A percentile compares a stretch with the other conserved stretches of the same genome.
Evolutionary conservation across 2,329 filamentous ascomycete genomes (phyloP).

Genomic region (Graphiopsis chlorocephala): DNA sequence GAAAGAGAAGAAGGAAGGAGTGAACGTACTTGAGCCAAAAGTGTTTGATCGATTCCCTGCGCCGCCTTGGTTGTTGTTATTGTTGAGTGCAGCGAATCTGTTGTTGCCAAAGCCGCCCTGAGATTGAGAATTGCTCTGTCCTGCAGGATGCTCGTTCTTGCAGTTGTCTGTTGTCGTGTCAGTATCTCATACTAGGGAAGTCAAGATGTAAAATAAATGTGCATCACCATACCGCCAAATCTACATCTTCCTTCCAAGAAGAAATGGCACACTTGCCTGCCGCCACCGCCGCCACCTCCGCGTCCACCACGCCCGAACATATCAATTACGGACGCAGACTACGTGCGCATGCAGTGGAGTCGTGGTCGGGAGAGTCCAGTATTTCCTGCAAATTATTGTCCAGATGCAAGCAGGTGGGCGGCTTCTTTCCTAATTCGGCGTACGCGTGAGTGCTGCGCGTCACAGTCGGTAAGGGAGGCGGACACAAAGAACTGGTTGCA

Average conservation of each 20-base stretch:
- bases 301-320: constrained; percentile 15
- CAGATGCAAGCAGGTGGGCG: background rate
- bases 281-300: constrained; percentile 14
- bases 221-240: constrained; percentile 56
- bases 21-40: constrained; percentile 22
- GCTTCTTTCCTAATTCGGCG: constrained; percentile 7
- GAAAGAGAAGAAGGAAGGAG: background rate
- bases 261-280: constrained; percentile 55
- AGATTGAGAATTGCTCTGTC: constrained; percentile 20
- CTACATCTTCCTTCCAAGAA: constrained; percentile 64
- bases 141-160: constrained; percentile 58
- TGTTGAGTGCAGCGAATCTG: constrained; percentile 56
- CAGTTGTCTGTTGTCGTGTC: constrained; percentile 49
- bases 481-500: background rate
- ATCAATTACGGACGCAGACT: background rate
- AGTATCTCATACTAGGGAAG: background rate
- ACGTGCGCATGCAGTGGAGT: background rate
- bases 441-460: constrained; percentile 9
- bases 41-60: constrained; percentile 26
- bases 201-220: background rate
- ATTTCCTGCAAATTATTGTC: background rate
- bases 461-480: background rate
- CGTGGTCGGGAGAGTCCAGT: background rate
- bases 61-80: constrained; percentile 33
- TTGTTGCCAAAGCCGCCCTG: constrained; percentile 40